Evolutionary conservation across 2,329 filamentous ascomycete genomes (phyloP).

Genomic region (Phialophora tarda): DNA sequence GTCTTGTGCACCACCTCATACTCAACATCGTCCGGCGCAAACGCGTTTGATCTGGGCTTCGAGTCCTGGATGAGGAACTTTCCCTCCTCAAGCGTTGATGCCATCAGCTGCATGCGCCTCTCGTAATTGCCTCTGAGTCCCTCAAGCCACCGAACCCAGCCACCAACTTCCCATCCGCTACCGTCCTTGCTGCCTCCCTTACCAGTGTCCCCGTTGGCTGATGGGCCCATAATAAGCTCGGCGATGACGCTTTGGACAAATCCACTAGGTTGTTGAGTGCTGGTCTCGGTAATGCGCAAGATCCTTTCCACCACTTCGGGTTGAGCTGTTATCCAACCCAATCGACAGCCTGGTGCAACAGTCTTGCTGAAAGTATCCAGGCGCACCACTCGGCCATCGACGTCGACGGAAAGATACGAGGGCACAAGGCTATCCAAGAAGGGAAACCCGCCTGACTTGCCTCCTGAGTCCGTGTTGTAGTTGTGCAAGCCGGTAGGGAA

Average conservation of each 20-base stretch:
- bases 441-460: constrained; percentile 68
- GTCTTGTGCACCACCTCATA: constrained; percentile 79
- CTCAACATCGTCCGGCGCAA: constrained; percentile 55
- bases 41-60: constrained; percentile 26
- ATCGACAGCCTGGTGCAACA: constrained; percentile 82
- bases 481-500: constrained; percentile 43
- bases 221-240: constrained; percentile 74
- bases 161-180: constrained; percentile 76
- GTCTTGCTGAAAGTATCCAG: constrained; percentile 96
- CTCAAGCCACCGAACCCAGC: constrained; percentile 90
- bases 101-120: constrained; percentile 81
- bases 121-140: constrained; percentile 85
- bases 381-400: constrained; percentile 83
- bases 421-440: constrained; percentile 85
- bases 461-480: constrained; percentile 47
- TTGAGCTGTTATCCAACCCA: constrained; percentile 90
- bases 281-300: constrained; percentile 73
- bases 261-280: constrained; percentile 83
- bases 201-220: constrained; percentile 55
- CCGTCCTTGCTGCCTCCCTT: constrained; percentile 57
- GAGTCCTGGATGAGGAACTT: constrained; percentile 54
- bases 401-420: constrained; percentile 80
- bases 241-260: constrained; percentile 86
- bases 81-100: constrained; percentile 71
- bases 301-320: constrained; percentile 77